These are phyloP conservation scores for Trametes gibbosa DNA, from an alignment of 768 basidiomycete species.

Conservation along the genomic window DNA sequence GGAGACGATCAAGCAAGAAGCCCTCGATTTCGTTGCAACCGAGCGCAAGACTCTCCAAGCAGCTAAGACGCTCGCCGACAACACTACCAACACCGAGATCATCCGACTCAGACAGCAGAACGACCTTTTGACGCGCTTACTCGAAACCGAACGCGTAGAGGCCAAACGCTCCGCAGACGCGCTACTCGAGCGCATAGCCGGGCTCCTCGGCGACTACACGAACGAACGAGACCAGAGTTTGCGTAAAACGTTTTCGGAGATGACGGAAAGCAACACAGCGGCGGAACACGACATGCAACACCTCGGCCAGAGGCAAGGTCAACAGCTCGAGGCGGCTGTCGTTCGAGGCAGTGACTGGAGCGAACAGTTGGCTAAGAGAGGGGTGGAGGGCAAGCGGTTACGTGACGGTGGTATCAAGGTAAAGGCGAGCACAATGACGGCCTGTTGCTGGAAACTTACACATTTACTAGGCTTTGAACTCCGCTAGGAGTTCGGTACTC, in stretches of 20 bases:
- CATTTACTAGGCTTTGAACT: conserved; percentile 38
- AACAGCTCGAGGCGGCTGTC: conserved; percentile 41
- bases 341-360: conserved; percentile 42
- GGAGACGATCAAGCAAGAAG: conserved; percentile 57
- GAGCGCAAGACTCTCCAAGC: conserved; percentile 53
- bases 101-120: conserved; percentile 70
- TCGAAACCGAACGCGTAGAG: conserved; percentile 65
- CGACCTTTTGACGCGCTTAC: conserved; percentile 51
- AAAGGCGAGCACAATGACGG: conserved; percentile 6
- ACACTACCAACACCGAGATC: conserved; percentile 51
- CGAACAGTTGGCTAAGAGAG: conserved; percentile 42
- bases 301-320: conserved; percentile 49
- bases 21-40: conserved; percentile 51
- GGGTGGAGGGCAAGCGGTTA: conserved; percentile 49
- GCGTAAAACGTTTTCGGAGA: conserved; percentile 49
- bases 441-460: not conserved
- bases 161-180: conserved; percentile 70
- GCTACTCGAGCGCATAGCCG: conserved; percentile 71
- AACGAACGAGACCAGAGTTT: conserved; percentile 65
- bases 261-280: conserved; percentile 55
- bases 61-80: conserved; percentile 46
- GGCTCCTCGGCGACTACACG: conserved; percentile 68
- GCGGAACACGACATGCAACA: conserved; percentile 49
- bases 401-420: conserved; percentile 64
- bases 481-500: conserved; percentile 39